Evolutionary conservation across 1,284 basidiomycete genomes (phyloP).

Genomic region (Malassezia nana): DNA sequence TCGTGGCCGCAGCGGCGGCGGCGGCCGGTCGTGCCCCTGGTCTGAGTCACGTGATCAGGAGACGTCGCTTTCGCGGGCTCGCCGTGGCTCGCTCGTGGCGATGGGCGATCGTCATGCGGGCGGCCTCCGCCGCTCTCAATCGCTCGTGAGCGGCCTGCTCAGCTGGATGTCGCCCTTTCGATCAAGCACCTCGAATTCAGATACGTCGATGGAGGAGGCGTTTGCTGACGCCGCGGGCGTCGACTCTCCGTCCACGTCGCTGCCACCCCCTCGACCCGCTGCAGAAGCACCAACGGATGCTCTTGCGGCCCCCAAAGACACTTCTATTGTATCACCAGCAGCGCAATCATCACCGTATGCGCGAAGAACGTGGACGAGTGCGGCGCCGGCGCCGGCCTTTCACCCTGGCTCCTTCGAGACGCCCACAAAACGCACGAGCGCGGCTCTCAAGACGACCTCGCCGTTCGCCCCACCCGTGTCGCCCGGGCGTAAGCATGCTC

Average conservation of each 20-base stretch:
- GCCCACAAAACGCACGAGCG: background rate
- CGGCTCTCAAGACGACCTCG: background rate
- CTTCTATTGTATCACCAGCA: background rate
- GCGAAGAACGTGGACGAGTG: background rate
- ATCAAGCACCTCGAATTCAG: background rate
- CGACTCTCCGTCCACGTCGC: background rate
- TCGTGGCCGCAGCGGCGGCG: conserved; percentile 1
- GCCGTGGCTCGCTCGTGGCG: background rate
- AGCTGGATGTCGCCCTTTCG: conserved; percentile 14
- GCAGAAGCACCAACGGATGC: background rate
- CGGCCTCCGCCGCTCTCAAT: conserved; percentile 12
- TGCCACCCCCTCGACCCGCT: background rate
- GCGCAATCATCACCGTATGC: conserved; percentile 1
- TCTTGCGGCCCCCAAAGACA: background rate
- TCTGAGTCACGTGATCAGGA: background rate
- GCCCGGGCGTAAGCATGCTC: conserved; percentile 12
- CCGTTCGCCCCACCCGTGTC: conserved; percentile 1
- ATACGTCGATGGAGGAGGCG: background rate
- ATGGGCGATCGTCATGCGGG: background rate
- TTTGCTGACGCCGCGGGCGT: background rate
- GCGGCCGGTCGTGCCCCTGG: background rate
- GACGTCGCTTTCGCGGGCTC: background rate
- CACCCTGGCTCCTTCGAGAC: conserved; percentile 11
- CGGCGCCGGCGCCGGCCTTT: background rate
- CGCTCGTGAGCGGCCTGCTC: conserved; percentile 11